Evolutionary conservation across 495 filamentous ascomycete species (phyloP).

Genomic region (Daldinia childiae): DNA sequence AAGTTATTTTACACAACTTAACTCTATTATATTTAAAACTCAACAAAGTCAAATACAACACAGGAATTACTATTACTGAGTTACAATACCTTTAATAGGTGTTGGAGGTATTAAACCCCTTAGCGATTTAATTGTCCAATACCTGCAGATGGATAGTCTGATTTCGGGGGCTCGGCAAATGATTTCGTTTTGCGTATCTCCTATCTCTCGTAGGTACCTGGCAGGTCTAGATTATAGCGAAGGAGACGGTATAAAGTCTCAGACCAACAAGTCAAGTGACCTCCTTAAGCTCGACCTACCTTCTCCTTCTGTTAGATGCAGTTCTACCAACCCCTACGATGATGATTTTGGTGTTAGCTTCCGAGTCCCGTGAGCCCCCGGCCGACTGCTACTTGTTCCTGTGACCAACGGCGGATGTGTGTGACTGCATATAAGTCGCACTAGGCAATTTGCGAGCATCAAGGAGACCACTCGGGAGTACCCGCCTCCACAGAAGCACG

Average conservation of each 20-base stretch:
- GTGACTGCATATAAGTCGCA: constrained; percentile 48
- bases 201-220: neutral
- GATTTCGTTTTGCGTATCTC: constrained; percentile 23
- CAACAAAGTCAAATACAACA: neutral
- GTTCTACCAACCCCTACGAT: constrained; percentile 19
- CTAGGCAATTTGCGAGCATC: constrained; percentile 42
- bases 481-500: constrained; percentile 32
- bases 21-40: constrained; percentile 18
- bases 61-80: constrained; percentile 8
- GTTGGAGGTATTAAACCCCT: constrained; percentile 8
- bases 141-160: constrained; percentile 31
- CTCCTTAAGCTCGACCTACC: constrained; percentile 23
- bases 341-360: constrained; percentile 33
- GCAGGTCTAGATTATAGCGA: neutral
- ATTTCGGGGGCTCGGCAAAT: constrained; percentile 40
- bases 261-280: constrained; percentile 38
- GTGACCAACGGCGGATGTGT: constrained; percentile 47
- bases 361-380: constrained; percentile 44
- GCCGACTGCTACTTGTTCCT: constrained; percentile 36
- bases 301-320: constrained; percentile 15
- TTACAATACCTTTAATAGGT: neutral
- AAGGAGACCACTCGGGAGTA: constrained; percentile 40
- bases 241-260: constrained; percentile 25
- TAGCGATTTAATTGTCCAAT: constrained; percentile 10
- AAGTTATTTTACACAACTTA: neutral